A percentile compares a stretch with the other conserved stretches of the same genome.
phyloP scores from a whole-genome alignment of 495 filamentous ascomycete species.

The Darksidea phi region DNA sequence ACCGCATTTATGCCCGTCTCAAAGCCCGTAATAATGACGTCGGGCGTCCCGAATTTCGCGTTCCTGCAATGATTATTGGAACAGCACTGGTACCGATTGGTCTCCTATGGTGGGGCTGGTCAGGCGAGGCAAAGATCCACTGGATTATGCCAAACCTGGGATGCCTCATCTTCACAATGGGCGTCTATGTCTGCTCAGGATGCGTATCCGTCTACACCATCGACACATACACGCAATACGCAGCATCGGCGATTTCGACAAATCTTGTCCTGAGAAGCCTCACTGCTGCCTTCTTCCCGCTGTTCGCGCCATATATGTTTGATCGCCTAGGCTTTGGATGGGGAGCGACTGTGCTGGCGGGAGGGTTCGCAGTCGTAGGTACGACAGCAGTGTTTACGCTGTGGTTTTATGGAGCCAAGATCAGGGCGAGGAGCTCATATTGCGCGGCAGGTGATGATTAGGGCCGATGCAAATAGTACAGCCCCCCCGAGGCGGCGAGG shows the following conservation, averaged over 20 bases:
- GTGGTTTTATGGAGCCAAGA: not conserved
- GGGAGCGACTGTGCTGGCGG: slow-evolving; percentile 40
- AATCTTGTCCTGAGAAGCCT: slow-evolving; percentile 40
- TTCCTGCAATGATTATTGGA: slow-evolving; percentile 34
- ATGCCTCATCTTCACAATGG: slow-evolving; percentile 26
- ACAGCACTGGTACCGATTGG: slow-evolving; percentile 33
- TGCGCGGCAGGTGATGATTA: not conserved
- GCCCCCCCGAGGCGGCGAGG: too few relatives aligned
- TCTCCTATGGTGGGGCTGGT: slow-evolving; percentile 40
- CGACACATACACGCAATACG: slow-evolving; percentile 60
- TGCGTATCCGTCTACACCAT: slow-evolving; percentile 60
- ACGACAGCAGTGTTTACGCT: not conserved
- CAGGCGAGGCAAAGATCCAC: slow-evolving; percentile 27
- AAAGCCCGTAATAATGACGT: slow-evolving; percentile 1
- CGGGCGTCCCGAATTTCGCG: slow-evolving; percentile 37
- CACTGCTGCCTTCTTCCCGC: slow-evolving; percentile 39
- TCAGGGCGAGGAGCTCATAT: not conserved
- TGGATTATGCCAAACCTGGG: slow-evolving; percentile 42
- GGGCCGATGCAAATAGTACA: too few relatives aligned
- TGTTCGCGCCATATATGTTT: slow-evolving; percentile 43
- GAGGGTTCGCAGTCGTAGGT: slow-evolving; percentile 15
- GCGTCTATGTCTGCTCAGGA: slow-evolving; percentile 58
- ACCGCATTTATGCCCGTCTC: not conserved
- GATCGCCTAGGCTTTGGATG: slow-evolving; percentile 39
- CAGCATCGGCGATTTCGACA: slow-evolving; percentile 62